Evolutionary conservation across 2,329 filamentous ascomycete species (phyloP), one percentile per base, ranked within the genome.

Genomic region (Scedosporium apiospermum): DNA sequence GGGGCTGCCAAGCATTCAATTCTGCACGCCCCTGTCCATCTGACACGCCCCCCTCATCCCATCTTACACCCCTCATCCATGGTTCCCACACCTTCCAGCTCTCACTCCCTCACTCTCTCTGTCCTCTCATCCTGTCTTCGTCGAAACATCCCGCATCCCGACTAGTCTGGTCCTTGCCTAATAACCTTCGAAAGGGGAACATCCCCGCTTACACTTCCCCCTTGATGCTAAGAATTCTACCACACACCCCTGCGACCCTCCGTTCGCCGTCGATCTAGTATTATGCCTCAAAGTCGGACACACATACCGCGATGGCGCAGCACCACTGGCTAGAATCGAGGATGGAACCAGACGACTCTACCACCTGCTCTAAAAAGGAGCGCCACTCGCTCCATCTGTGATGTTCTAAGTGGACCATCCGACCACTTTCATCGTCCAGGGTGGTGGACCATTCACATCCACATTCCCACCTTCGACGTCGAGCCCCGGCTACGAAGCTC

Each of bases 91-190:
- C 34, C 34, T 38, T 38, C 34, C 34, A 38, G 34, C 34, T 38
- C 34, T 38, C 34, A 38, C 34, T 38, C 34, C 1, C 23, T 30
- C 61, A 57, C 27, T 61, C 57, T 60, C 62, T 63, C 62, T 63
- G 63, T 66, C 57, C 38, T 51, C 64, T 64, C 64, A 59, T 41
- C 64, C 66, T 64, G 67, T 69, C 70, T 67, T 65, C 68, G 70
- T 73, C 71, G 69, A 71, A 69, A 71, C 69, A 63, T 64, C 66
- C 70, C 72, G 73, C 74, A 75, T 74, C 44, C 44, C n/a, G 34
- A 38, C 34, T 49, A 49, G 44, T 21, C 44, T 49, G 21, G 51
- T 55, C 23, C 51, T 23, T 6, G 51, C 51, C 23, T 27, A 23
- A 16, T 23, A 55, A 55, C 18, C 51, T 27, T 55, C 23, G 51